A percentile compares a stretch with the other conserved stretches of the same genome.
These are phyloP conservation scores for Trametes gibbosa DNA, from an alignment of 768 basidiomycete genomes.

Conservation along the genomic window DNA sequence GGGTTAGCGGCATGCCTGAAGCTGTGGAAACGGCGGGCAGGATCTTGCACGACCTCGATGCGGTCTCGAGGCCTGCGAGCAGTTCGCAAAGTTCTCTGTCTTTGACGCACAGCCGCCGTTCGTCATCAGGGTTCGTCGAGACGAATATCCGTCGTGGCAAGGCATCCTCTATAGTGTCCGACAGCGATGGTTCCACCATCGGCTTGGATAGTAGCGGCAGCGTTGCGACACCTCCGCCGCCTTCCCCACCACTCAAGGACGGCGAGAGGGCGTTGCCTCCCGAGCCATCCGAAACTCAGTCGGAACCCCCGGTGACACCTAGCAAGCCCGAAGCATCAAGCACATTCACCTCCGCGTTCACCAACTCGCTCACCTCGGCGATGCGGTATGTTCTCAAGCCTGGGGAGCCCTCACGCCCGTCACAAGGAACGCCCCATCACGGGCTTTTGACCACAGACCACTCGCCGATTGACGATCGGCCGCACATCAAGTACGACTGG, in stretches of 20 bases:
- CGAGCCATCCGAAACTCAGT: conserved; percentile 2
- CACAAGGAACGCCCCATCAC: conserved; percentile 42
- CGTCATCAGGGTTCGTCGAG: conserved; percentile 33
- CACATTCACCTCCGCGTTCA: conserved; percentile 40
- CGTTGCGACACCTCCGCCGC: conserved; percentile 17
- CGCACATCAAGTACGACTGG: conserved; percentile 84
- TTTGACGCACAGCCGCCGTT: conserved; percentile 12
- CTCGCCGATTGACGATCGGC: conserved; percentile 58
- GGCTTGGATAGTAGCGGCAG: conserved; percentile 17
- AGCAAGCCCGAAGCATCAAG: not conserved
- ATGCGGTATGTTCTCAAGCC: conserved; percentile 55
- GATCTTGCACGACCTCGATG: conserved; percentile 45
- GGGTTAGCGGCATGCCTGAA: conserved; percentile 38
- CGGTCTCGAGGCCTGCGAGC: conserved; percentile 20
- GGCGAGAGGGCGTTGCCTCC: not conserved
- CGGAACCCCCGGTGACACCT: conserved; percentile 8
- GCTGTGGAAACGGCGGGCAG: conserved; percentile 40
- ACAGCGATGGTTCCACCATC: conserved; percentile 40
- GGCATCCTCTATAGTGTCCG: conserved; percentile 41
- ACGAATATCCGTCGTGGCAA: conserved; percentile 37
- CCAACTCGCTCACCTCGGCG: conserved; percentile 54
- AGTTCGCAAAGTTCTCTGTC: conserved; percentile 24
- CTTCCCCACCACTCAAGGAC: conserved; percentile 16
- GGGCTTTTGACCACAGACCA: conserved; percentile 42
- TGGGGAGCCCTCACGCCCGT: conserved; percentile 32